Evolutionary conservation across 192 early-diverging fungal genomes (phyloP).

Genomic region (Coemansia sp.): DNA sequence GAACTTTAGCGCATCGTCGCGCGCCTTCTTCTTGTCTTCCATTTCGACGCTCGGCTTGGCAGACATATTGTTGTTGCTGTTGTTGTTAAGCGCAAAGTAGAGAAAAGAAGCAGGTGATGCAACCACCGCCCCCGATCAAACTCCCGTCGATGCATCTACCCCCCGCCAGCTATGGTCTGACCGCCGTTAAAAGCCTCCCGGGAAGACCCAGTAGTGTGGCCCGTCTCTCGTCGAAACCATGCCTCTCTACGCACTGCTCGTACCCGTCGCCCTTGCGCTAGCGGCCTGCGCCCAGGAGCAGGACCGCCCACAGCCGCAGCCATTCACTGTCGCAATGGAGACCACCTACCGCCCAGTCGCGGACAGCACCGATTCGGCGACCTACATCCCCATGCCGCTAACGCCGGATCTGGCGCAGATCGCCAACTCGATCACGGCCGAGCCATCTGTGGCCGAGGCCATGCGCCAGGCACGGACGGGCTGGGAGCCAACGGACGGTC

Average conservation of each 20-base stretch:
- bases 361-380: constrained; percentile 8
- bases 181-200: too few relatives aligned
- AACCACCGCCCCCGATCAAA: too few relatives aligned
- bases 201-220: too few relatives aligned
- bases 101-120: too few relatives aligned
- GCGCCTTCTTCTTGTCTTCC: constrained; percentile 40
- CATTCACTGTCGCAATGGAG: constrained; percentile 21
- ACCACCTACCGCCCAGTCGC: constrained; percentile 32
- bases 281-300: background rate
- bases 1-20: constrained; percentile 48
- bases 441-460: constrained; percentile 26
- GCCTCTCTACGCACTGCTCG: background rate
- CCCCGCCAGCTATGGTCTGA: too few relatives aligned
- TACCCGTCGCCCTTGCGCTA: background rate
- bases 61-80: too few relatives aligned
- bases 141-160: too few relatives aligned
- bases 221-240: background rate
- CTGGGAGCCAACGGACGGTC: constrained; percentile 2
- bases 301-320: background rate
- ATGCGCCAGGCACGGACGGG: constrained; percentile 25
- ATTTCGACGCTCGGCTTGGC: constrained; percentile 11
- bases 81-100: background rate
- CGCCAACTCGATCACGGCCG: constrained; percentile 22
- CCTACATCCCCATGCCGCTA: constrained; percentile 31
- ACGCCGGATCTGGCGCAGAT: constrained; percentile 35